Evolutionary conservation across 2,329 filamentous ascomycete genomes (phyloP), one percentile per base, ranked within the genome.

Genomic region (Decorospora gaudefroyi): DNA sequence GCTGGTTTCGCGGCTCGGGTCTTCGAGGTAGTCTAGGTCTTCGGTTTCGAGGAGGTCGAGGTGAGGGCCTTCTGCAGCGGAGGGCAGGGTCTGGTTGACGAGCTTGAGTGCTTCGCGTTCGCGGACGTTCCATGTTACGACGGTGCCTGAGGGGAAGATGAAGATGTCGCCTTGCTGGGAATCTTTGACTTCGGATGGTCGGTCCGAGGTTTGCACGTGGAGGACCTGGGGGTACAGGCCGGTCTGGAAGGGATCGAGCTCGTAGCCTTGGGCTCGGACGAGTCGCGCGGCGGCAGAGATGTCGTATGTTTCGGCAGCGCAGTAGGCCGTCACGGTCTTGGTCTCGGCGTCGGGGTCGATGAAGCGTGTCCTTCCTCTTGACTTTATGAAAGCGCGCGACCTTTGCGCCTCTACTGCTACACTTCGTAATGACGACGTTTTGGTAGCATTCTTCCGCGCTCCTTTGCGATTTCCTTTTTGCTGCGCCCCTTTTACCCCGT

Each of bases 121-220:
- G 1, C 89, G 85, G 1, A 96, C 78, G 4, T 88, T 88, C 93
- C 93, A 99, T 16, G 89, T 86, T 4, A 97, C 93, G 6, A 97
- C 81, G 9, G 91, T 95, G 8, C 93, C 93, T 0, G 91, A 96
- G 6, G 92, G 90, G 57, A 99, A 99, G 43, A 99, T 85, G 65
- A 97, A 97, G 36, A 97, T 83, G 72, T 99, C 93, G 22, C 90
- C 91, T 34, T 65, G 62, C 25, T 64, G 82, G 80, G 69, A 62
- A 76, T 76, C 41, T 73, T 76, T 69, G 35, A 70, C 62, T 45
- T 69, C 66, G 12, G 64, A 57, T 5, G 68, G 58, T 36, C 67
- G 59, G 33, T 72, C 72, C 0, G 67, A 68, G 6, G 72, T 74
- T 42, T 74, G 75, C 10, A 86, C 71, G 57, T 87, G 84, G 23